Base-by-base conservation (phyloP, 106 monocot genomes). In the Dendrobium huoshanense region DNA sequence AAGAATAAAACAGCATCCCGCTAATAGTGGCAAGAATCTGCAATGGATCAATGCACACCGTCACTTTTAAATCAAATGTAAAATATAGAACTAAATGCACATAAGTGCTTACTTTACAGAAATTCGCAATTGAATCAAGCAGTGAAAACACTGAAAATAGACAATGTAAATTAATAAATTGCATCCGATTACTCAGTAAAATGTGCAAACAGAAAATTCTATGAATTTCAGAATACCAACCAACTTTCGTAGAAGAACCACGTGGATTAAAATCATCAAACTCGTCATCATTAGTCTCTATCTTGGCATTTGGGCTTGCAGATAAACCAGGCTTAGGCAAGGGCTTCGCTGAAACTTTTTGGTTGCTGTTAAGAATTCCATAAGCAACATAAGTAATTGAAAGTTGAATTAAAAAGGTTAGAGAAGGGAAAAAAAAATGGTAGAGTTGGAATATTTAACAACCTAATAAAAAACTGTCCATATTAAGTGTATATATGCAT, bases 191-290 rank as follows among this genome's bases (percentile, higher is more conserved):
- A 40, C 41, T 4, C 4, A 9, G 49, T 77, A 77, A 55, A 55
- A 40, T 61, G 56, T 78, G 15, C 7, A 22, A 2, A 44, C 20
- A 79, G 41, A 24, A 77, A 78, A 78, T 73, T 42, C 55, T 75
- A 68, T 51, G 49, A 59, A 29, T 54, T 70, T 20, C 10, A 75
- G 73, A 64, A 74, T 48, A 85, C 88, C 78, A n/a, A 94, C 97
- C 91, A 77, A 82, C 19, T 85, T 70, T 70, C 13, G 73, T 80
- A 75, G 96, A 86, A 48, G 87, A 89, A 59, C 91, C 94, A 27
- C 97, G 88, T 73, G 97, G 97, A 72, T 98, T 86, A 79, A 98
- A 98, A 82, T 98, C 94, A 80, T 94, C 94, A 83, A 94, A 88
- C 70, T 98, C 95, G 86, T 92, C 92, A 3, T 89, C 92, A 33